Conservation (phyloP, 2,329 filamentous ascomycete species). For the Colletotrichum sp. region DNA sequence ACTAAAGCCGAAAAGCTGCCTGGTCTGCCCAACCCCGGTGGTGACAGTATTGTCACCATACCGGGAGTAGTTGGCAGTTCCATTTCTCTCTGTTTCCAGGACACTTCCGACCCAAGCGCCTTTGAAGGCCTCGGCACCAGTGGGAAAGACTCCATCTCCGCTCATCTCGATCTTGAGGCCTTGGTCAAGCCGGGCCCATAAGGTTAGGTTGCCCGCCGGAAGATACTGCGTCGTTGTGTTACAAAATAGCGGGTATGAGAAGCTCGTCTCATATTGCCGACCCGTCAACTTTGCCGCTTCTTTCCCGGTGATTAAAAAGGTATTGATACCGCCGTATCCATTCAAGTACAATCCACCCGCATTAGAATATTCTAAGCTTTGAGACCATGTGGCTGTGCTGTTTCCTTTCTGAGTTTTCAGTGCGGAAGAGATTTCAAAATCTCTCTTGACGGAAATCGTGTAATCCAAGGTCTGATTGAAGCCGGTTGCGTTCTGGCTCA, state of each 20-base stretch:
- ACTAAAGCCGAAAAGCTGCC: constrained; percentile 60
- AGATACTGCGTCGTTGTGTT: constrained; percentile 50
- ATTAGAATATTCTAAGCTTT: constrained; percentile 61
- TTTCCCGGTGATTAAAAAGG: constrained; percentile 31
- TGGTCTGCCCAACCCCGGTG: constrained; percentile 59
- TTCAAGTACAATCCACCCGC: constrained; percentile 40
- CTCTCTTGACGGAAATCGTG: constrained; percentile 58
- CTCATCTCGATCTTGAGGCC: constrained; percentile 39
- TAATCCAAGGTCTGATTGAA: constrained; percentile 66
- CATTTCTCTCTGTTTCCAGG: constrained; percentile 59
- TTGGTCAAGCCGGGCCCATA: constrained; percentile 48
- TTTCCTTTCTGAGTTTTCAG: constrained; percentile 53
- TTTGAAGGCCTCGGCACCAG: constrained; percentile 62
- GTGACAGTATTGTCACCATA: constrained; percentile 48
- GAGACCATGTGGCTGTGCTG: constrained; percentile 55
- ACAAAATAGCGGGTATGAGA: constrained; percentile 66
- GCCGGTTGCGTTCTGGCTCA: constrained; percentile 53
- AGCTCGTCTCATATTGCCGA: constrained; percentile 39
- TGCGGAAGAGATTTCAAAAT: constrained; percentile 55
- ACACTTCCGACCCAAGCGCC: constrained; percentile 24
- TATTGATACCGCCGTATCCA: constrained; percentile 28
- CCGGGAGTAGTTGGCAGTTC: constrained; percentile 60
- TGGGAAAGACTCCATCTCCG: constrained; percentile 56
- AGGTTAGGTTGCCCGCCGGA: constrained; percentile 47
- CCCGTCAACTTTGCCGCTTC: constrained; percentile 25